Evolutionary conservation across 768 basidiomycete species (phyloP).

Genomic region (Leccinum truebloodii): DNA sequence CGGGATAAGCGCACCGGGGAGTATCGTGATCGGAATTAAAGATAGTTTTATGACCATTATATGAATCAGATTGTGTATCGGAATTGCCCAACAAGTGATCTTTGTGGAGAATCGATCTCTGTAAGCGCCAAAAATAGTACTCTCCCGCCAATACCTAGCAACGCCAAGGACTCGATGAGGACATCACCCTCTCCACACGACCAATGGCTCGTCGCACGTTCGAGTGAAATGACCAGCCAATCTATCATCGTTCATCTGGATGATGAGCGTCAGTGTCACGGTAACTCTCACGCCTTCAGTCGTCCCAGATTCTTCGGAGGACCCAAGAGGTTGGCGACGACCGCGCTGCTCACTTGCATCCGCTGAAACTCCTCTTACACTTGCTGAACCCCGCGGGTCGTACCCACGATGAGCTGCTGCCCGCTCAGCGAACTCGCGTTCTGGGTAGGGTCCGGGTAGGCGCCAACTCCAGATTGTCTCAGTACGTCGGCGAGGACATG

Average conservation of each 20-base stretch:
- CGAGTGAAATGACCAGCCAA: background rate
- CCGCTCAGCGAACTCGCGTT: slow-evolving; percentile 39
- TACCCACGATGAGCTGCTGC: slow-evolving; percentile 46
- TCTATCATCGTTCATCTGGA: background rate
- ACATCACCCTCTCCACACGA: background rate
- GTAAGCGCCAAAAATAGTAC: background rate
- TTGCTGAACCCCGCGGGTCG: slow-evolving; percentile 42
- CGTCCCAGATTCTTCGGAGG: slow-evolving; percentile 27
- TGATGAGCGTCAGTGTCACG: background rate
- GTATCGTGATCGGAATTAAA: background rate
- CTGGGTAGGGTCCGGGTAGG: slow-evolving; percentile 50
- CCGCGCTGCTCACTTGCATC: slow-evolving; percentile 56
- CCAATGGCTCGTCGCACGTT: background rate
- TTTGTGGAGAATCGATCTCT: background rate
- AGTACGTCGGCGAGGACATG: slow-evolving; percentile 48
- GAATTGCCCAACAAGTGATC: background rate
- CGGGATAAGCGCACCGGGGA: background rate
- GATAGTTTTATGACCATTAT: background rate
- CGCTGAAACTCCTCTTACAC: slow-evolving; percentile 53
- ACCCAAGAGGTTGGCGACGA: slow-evolving; percentile 47
- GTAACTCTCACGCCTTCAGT: slow-evolving; percentile 9
- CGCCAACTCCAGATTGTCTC: slow-evolving; percentile 64
- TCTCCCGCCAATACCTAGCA: background rate
- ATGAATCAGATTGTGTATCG: background rate
- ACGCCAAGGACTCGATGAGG: background rate